A percentile compares a stretch with the other conserved stretches of the same genome.
These are phyloP conservation scores for Delonix regia DNA, from an alignment of 306 rosid genomes.

Conservation along the genomic window DNA sequence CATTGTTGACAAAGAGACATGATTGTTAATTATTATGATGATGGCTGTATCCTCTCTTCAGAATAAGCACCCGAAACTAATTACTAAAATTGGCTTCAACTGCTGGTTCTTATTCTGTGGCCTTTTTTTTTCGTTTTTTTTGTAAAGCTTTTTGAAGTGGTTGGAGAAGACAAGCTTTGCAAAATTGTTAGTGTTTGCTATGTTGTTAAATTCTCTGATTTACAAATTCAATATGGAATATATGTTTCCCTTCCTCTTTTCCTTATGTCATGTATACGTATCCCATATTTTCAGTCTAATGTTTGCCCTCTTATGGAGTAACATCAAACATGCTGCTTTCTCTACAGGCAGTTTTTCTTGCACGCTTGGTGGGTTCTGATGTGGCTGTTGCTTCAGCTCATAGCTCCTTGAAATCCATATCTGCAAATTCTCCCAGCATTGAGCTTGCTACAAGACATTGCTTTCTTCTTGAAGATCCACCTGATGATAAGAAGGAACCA, in stretches of 20 bases:
- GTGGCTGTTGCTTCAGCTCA: slow-evolving; percentile 71
- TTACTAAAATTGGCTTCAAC: slow-evolving; percentile 22
- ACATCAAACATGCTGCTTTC: slow-evolving; percentile 18
- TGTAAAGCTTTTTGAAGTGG: slow-evolving; percentile 17
- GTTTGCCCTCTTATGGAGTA: slow-evolving; percentile 3
- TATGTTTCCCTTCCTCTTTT: not conserved
- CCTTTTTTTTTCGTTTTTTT: not conserved
- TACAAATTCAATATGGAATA: not conserved
- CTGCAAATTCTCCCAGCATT: slow-evolving; percentile 57
- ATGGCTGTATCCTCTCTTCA: slow-evolving; percentile 3
- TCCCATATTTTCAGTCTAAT: not conserved
- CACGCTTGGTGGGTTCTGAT: slow-evolving; percentile 68
- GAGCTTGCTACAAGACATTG: slow-evolving; percentile 77
- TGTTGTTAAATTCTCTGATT: slow-evolving; percentile 23
- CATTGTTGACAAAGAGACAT: not conserved
- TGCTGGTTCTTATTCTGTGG: slow-evolving; percentile 18
- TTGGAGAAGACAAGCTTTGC: slow-evolving; percentile 8
- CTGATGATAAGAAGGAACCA: slow-evolving; percentile 49
- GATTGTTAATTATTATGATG: not conserved
- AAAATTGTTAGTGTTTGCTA: slow-evolving; percentile 27
- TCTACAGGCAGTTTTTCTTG: slow-evolving; percentile 69
- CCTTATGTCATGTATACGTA: not conserved
- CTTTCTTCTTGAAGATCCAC: slow-evolving; percentile 77
- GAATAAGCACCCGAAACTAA: slow-evolving; percentile 15
- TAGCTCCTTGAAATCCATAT: slow-evolving; percentile 63